Conservation (phyloP, 108 stramenopile species). For the Fistulifera solaris region DNA sequence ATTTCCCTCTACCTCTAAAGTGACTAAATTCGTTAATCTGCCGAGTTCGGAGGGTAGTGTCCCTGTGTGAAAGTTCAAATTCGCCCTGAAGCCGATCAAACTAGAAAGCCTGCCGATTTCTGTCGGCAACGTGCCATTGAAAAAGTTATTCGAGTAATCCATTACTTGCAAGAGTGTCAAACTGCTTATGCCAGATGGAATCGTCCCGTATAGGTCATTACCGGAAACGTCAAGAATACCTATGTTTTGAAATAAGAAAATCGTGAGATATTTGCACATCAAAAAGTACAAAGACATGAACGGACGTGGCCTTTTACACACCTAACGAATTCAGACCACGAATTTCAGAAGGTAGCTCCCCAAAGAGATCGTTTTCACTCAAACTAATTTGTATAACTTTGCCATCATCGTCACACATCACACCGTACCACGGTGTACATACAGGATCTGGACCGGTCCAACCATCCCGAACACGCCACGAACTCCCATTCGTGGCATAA, state of each 20-base stretch:
- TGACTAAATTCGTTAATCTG: slow-evolving; percentile 7
- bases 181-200: slow-evolving; percentile 4
- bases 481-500: slow-evolving; percentile 5
- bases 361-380: neutral
- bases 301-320: too few relatives aligned
- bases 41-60: slow-evolving; percentile 13
- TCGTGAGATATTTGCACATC: too few relatives aligned
- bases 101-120: slow-evolving; percentile 1
- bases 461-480: neutral
- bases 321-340: neutral
- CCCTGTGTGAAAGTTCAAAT: slow-evolving; percentile 1
- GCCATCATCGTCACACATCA: neutral
- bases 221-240: neutral
- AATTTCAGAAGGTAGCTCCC: slow-evolving; percentile 1
- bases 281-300: neutral
- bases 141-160: neutral
- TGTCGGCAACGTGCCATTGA: slow-evolving; percentile 1
- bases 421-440: slow-evolving; percentile 4
- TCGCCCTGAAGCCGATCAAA: neutral
- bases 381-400: neutral
- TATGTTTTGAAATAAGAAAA: neutral
- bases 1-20: slow-evolving; percentile 27
- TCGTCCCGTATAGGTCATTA: neutral
- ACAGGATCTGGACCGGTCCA: slow-evolving; percentile 7
- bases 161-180: slow-evolving; percentile 4